phyloP scores from a whole-genome alignment of 129 eudicot genomes.

The Flaveria sonorensis region DNA sequence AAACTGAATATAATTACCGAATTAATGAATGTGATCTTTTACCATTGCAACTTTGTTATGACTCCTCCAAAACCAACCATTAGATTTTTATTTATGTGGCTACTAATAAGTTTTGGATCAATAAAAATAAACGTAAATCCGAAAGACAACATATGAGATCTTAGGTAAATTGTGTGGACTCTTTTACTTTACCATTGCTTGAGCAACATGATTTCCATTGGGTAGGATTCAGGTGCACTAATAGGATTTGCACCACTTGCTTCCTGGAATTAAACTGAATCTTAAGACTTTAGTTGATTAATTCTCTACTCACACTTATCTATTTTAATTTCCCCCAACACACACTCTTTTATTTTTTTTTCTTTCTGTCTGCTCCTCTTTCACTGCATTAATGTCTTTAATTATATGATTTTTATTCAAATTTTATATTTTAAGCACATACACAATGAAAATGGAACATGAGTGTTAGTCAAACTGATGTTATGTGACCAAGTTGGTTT shows the following conservation, averaged over 20 bases:
- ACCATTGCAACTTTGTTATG: slow-evolving; percentile 14
- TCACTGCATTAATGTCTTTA: background rate
- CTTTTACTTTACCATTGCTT: background rate
- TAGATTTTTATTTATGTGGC: slow-evolving; percentile 2
- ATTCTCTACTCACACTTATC: background rate
- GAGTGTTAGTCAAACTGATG: background rate
- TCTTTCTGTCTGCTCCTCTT: background rate
- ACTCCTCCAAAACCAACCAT: slow-evolving; percentile 13
- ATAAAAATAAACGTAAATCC: background rate
- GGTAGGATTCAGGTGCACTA: background rate
- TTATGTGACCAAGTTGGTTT: slow-evolving; percentile 3
- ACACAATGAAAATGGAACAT: no score
- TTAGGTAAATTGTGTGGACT: background rate
- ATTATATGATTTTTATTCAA: background rate
- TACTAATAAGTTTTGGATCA: slow-evolving; percentile 16
- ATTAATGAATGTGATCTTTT: slow-evolving; percentile 9
- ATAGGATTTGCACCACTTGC: background rate
- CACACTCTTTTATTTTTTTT: background rate
- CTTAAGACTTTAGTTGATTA: slow-evolving; percentile 18
- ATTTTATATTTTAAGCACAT: no score
- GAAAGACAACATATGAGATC: background rate
- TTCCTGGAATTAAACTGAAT: background rate
- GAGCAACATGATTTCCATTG: background rate
- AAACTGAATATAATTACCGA: slow-evolving; percentile 4
- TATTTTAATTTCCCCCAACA: background rate